A percentile compares a stretch with the other conserved stretches of the same genome.
These are phyloP conservation scores for Quercus alba DNA, from an alignment of 306 rosid genomes.

Conservation along the genomic window DNA sequence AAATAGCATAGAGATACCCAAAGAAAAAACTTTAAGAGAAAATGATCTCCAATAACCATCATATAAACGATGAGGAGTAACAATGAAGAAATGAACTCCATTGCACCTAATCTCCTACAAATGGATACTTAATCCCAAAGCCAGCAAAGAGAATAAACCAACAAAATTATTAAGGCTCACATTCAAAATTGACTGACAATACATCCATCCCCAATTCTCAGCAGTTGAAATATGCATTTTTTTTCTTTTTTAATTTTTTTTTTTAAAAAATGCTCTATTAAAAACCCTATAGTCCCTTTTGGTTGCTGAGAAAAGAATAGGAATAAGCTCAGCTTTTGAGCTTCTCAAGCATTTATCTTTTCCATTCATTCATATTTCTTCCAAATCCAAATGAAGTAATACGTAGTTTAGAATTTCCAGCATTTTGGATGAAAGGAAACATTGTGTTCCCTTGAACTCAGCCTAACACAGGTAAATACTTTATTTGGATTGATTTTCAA, in stretches of 20 bases:
- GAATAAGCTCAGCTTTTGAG: conserved; percentile 4
- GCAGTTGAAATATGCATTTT: neutral
- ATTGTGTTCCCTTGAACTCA: neutral
- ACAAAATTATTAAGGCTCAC: neutral
- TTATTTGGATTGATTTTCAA: neutral
- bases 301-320: neutral
- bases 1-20: neutral
- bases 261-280: neutral
- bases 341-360: neutral
- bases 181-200: neutral
- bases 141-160: neutral
- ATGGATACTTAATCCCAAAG: neutral
- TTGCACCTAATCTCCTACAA: neutral
- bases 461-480: neutral
- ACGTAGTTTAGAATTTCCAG: neutral
- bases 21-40: neutral
- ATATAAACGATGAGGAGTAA: neutral
- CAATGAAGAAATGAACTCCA: neutral
- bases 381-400: neutral
- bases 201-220: neutral
- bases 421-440: neutral
- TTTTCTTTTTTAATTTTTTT: neutral
- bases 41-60: neutral
- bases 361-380: neutral
- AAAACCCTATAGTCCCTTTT: neutral